A percentile compares a stretch with the other conserved stretches of the same genome.
Evolutionary conservation across 2,329 filamentous ascomycete species (phyloP).

Genomic region (Trichoderma simmonsii): DNA sequence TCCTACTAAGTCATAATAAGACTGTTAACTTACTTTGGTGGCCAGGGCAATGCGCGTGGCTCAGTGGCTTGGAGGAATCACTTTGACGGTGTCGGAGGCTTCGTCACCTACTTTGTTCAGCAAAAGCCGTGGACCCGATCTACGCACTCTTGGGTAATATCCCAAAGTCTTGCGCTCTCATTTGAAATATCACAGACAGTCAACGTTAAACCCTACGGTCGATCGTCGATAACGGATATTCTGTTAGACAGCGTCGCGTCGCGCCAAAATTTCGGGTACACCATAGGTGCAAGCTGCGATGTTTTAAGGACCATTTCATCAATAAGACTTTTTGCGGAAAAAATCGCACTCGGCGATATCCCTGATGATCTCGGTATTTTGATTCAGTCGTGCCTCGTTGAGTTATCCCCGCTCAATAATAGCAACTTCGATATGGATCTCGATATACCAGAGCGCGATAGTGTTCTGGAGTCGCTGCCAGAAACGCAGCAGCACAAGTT

Average conservation of each 20-base stretch:
- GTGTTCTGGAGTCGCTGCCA: not conserved
- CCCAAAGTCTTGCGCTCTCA: conserved; percentile 4
- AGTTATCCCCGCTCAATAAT: not conserved
- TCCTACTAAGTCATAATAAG: too few species aligned
- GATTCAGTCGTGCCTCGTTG: not conserved
- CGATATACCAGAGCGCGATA: not conserved
- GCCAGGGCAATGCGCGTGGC: not conserved
- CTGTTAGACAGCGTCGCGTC: not conserved
- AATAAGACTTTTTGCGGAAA: not conserved
- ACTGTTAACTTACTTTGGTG: not conserved
- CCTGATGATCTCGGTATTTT: not conserved
- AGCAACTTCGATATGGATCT: not conserved
- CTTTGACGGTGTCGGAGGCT: not conserved
- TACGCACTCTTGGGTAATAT: conserved; percentile 13
- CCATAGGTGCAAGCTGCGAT: conserved; percentile 2
- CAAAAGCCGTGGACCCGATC: conserved; percentile 3
- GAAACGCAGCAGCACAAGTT: not conserved
- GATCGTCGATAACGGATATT: not conserved
- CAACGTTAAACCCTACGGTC: not conserved
- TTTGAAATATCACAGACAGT: conserved; percentile 11
- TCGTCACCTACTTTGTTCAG: conserved; percentile 5
- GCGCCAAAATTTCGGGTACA: conserved; percentile 3
- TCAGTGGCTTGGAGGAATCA: conserved; percentile 5
- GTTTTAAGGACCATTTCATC: conserved; percentile 6
- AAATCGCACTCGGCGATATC: not conserved